A percentile compares a stretch with the other conserved stretches of the same genome.
Evolutionary conservation across 2,329 filamentous ascomycete genomes (phyloP).

Genomic region (Fusarium multiceps): DNA sequence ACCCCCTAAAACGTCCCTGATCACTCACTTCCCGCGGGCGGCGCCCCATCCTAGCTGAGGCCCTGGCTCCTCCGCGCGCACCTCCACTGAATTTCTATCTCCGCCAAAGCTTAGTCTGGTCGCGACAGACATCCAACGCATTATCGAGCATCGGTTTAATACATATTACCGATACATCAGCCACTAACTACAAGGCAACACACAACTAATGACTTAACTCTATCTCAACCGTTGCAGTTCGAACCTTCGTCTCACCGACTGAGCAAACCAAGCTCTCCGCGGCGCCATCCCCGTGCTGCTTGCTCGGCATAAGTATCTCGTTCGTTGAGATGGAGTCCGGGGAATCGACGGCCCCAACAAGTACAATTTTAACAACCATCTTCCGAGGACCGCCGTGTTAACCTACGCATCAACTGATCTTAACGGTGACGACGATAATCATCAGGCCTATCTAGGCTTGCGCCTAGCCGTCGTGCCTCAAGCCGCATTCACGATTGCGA

Average conservation of each 20-base stretch:
- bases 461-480: slow-evolving; percentile 37
- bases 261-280: slow-evolving; percentile 30
- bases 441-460: slow-evolving; percentile 29
- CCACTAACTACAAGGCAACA: slow-evolving; percentile 12
- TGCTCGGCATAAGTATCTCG: slow-evolving; percentile 40
- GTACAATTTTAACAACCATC: slow-evolving; percentile 33
- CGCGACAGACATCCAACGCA: slow-evolving; percentile 33
- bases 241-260: slow-evolving; percentile 9
- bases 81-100: slow-evolving; percentile 45
- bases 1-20: slow-evolving; percentile 25
- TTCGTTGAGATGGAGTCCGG: slow-evolving; percentile 56
- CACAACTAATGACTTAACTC: slow-evolving; percentile 26
- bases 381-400: slow-evolving; percentile 31
- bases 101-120: slow-evolving; percentile 33
- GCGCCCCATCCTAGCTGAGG: slow-evolving; percentile 37
- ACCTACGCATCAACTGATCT: slow-evolving; percentile 4
- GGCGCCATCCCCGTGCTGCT: slow-evolving; percentile 40
- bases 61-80: slow-evolving; percentile 41
- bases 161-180: slow-evolving; percentile 16
- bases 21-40: slow-evolving; percentile 6
- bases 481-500: slow-evolving; percentile 45
- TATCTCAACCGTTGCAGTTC: neutral
- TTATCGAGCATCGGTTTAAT: slow-evolving; percentile 33
- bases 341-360: slow-evolving; percentile 41
- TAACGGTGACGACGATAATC: slow-evolving; percentile 9